phyloP scores from a whole-genome alignment of 139 green algal species.

The Picochlorum sp. region DNA sequence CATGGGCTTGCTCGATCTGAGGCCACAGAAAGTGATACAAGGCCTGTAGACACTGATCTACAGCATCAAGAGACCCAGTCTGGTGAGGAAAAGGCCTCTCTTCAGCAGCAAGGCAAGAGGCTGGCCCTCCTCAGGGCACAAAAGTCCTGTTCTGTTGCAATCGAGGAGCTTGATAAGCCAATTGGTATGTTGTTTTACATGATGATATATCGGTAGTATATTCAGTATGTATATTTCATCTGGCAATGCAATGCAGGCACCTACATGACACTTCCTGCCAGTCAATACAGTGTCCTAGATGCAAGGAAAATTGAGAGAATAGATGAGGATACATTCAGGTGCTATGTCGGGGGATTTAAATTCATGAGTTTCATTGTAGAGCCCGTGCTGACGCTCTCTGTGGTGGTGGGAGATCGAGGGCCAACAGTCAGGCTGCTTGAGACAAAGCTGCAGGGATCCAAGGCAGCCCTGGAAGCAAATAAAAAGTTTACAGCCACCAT shows the following conservation, averaged over 20 bases:
- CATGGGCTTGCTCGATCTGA: too few species aligned
- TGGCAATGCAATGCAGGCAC: background rate
- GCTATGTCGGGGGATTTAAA: slow-evolving; percentile 54
- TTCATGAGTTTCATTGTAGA: slow-evolving; percentile 65
- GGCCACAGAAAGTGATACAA: too few species aligned
- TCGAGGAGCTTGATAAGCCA: too few species aligned
- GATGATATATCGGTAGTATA: too few species aligned
- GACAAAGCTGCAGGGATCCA: slow-evolving; percentile 55
- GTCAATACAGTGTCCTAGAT: slow-evolving; percentile 82
- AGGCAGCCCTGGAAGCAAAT: slow-evolving; percentile 50
- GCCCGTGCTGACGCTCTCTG: slow-evolving; percentile 71
- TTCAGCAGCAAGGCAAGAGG: too few species aligned
- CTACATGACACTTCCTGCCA: slow-evolving; percentile 81
- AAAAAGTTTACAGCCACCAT: slow-evolving; percentile 61
- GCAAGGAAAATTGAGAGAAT: slow-evolving; percentile 66
- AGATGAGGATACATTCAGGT: slow-evolving; percentile 66
- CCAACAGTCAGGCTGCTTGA: slow-evolving; percentile 67
- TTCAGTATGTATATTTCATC: too few species aligned
- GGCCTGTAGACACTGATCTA: too few species aligned
- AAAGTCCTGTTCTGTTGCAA: too few species aligned
- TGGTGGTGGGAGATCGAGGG: slow-evolving; percentile 47
- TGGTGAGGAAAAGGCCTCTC: too few species aligned
- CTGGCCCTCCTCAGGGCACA: too few species aligned
- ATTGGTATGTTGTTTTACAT: too few species aligned
- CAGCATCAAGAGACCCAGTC: too few species aligned